Conservation (phyloP, 2,329 filamentous ascomycete species). For the Tolypocladium tundrense region DNA sequence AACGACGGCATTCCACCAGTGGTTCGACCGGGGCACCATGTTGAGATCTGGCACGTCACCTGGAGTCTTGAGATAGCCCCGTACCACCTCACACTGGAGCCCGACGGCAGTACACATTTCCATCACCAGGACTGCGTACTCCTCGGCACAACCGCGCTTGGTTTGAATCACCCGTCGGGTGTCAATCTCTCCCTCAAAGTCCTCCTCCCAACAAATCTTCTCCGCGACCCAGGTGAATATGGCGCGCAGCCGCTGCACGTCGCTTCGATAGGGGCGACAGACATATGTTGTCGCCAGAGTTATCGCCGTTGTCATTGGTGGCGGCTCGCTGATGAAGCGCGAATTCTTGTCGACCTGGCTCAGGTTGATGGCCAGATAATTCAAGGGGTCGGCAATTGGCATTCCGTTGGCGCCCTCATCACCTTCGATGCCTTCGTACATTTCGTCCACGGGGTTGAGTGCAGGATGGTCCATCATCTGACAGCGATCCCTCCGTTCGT, state of each 20-base stretch:
- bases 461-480: slow-evolving; percentile 90
- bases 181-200: slow-evolving; percentile 78
- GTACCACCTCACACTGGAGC: slow-evolving; percentile 75
- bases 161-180: slow-evolving; percentile 74
- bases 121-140: slow-evolving; percentile 77
- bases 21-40: slow-evolving; percentile 77
- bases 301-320: slow-evolving; percentile 69
- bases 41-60: slow-evolving; percentile 75
- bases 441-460: slow-evolving; percentile 79
- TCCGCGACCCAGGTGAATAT: slow-evolving; percentile 99
- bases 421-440: slow-evolving; percentile 76
- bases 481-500: slow-evolving; percentile 78
- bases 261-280: slow-evolving; percentile 86
- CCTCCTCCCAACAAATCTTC: slow-evolving; percentile 90
- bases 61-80: slow-evolving; percentile 82
- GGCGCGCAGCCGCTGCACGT: slow-evolving; percentile 82
- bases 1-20: slow-evolving; percentile 95
- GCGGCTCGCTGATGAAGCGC: slow-evolving; percentile 76
- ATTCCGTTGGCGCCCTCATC: slow-evolving; percentile 82
- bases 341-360: slow-evolving; percentile 91
- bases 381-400: slow-evolving; percentile 69
- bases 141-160: slow-evolving; percentile 75
- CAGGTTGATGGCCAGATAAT: slow-evolving; percentile 73
- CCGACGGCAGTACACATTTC: slow-evolving; percentile 93
- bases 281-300: slow-evolving; percentile 84